A percentile compares a stretch with the other conserved stretches of the same genome.
These are phyloP conservation scores for Monosporascus cannonballus DNA, from an alignment of 2,329 filamentous ascomycete genomes.

Conservation along the genomic window DNA sequence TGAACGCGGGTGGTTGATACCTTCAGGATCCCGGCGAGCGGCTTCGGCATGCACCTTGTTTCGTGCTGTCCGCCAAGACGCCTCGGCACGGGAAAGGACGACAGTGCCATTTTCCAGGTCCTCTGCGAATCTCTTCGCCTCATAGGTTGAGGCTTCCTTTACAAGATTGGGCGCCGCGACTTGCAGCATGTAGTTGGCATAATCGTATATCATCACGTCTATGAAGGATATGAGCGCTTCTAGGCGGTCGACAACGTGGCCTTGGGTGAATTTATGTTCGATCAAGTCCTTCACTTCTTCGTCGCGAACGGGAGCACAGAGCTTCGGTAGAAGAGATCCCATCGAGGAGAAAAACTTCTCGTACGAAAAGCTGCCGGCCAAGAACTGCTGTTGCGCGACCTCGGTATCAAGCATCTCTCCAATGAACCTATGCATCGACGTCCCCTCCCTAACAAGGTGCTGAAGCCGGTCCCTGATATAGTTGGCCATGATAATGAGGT, in stretches of 20 bases:
- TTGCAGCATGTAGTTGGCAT: constrained; percentile 74
- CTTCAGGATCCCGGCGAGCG: constrained; percentile 62
- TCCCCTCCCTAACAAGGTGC: constrained; percentile 62
- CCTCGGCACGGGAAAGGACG: constrained; percentile 53
- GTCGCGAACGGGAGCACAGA: constrained; percentile 78
- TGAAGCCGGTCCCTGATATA: constrained; percentile 68
- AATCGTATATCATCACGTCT: constrained; percentile 72
- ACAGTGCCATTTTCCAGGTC: constrained; percentile 52
- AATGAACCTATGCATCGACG: constrained; percentile 69
- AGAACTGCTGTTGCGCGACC: constrained; percentile 62
- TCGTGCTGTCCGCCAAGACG: constrained; percentile 60
- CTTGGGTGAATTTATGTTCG: constrained; percentile 52
- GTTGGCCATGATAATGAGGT: constrained; percentile 65
- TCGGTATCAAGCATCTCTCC: constrained; percentile 70
- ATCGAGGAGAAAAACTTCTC: constrained; percentile 75
- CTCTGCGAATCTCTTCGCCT: constrained; percentile 64
- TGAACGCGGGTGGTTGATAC: constrained; percentile 54
- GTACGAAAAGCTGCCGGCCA: constrained; percentile 70
- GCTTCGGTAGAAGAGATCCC: constrained; percentile 66
- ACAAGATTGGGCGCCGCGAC: constrained; percentile 66
- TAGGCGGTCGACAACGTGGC: constrained; percentile 67
- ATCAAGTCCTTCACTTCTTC: constrained; percentile 64
- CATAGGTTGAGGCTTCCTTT: constrained; percentile 65
- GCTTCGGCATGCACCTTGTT: constrained; percentile 60
- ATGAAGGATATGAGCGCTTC: constrained; percentile 71